Base-by-base conservation (phyloP, 192 early-diverging fungal genomes). In the Backusella morwellensis region DNA sequence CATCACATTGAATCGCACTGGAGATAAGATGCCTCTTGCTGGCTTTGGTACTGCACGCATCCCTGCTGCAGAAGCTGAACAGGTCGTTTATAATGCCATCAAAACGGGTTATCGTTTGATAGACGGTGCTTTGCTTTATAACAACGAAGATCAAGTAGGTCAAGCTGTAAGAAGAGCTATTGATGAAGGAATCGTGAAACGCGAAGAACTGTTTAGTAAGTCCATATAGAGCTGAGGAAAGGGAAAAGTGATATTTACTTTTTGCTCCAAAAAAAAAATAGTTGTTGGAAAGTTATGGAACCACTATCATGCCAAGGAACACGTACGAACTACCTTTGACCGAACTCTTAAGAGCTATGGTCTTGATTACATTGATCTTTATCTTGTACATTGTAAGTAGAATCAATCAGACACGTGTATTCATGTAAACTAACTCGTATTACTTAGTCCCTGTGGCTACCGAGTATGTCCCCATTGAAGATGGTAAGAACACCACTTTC, bases 341-440 rank as follows among this genome's bases (percentile, higher is more conserved):
- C 12, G 42, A 44, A 44, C 42, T 14, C 15, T 44, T 17, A 44
- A 17, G 15, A 44, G 42, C 14, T 77, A 93, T 0, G 80, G 83
- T 15, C 70, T 88, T 41, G 80, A 84, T 1, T 91, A 91, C 78
- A 35, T 93, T 40, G 92, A 94, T 75, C 81, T 94, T 9, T 91
- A 89, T 77, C 68, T 94, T 42, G 85, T 96, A 19, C 92, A 94
- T 78, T 92, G 77, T 74, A 74, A 79, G 77, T 73, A 1, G 17
- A 29, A 17, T 23, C n/a, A 35, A 35, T 52, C 35, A 35, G 19
- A 4, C 3, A 11, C 19, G 14, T 4, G 23, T 3, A 6, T 8
- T 12, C 19, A 21, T 44, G 15, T 44, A 44, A 17, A 44, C 42
- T 44, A 3, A 44, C 15, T 15, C 26, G 6, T 9, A 34, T 29